Evolutionary conservation across 2,329 filamentous ascomycete species (phyloP), one percentile per base, ranked within the genome.

Genomic region (Colletotrichum simmondsii): DNA sequence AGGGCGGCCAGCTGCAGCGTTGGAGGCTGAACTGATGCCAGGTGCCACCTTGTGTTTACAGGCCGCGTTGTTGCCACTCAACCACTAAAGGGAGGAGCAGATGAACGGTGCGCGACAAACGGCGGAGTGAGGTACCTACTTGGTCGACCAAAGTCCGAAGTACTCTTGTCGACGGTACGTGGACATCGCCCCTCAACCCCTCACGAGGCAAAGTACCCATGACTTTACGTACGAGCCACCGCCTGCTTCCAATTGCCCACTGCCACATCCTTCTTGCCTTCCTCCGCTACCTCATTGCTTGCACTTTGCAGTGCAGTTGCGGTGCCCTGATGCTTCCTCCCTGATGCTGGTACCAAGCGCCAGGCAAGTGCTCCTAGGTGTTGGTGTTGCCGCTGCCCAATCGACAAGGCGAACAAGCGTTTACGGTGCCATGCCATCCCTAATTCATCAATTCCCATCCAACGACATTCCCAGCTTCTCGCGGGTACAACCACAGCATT

Each of bases 231-330:
- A 42, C 65, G n/a, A 65, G 66, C 70, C 54, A 56, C 59, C 46
- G n/a, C 14, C 69, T 32, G 52, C 56, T 53, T 53, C 69, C 65
- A 72, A 72, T 70, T 60, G 70, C 35, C 42, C 65, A 63, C 46
- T 66, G 70, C 70, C 70, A 72, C 67, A 65, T 63, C 52, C 32
- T 42, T 58, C 61, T 32, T 26, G 24, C 28, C 61, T 32, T 26
- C 42, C 28, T 53, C 3, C 24, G 22, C 57, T 37, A 26, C 26
- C 26, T 26, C 4, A 22, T 37, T 60, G 57, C 57, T 60, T 54
- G 32, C 32, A 35, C 32, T 35, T 35, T 42, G 37, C 37, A 42
- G 37, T 49, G 42, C 42, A 49, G 19, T 49, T 49, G 46, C 12
- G 54, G 26, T 35, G 46, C 54, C 30, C 46, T 42, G 37, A 7